phyloP scores from a whole-genome alignment of 2,329 filamentous ascomycete species.

The Eutypella sp. region DNA sequence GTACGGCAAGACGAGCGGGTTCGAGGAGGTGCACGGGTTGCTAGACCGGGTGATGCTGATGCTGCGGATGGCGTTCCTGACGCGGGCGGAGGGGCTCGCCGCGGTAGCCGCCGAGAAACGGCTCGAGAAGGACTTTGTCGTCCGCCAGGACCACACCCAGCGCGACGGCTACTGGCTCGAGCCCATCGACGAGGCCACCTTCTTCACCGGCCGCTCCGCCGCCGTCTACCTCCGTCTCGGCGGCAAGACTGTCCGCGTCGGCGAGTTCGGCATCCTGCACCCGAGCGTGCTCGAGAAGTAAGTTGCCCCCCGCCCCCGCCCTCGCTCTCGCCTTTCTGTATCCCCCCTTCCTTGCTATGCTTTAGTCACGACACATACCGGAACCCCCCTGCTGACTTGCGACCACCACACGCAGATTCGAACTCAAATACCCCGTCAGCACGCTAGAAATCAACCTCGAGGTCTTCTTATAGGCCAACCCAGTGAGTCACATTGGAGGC shows the following conservation, averaged over 20 bases:
- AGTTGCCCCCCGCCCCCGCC: background rate
- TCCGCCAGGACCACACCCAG: conserved; percentile 49
- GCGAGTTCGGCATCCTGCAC: conserved; percentile 90
- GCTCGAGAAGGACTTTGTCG: conserved; percentile 41
- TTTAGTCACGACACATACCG: too few species aligned
- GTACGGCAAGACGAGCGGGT: conserved; percentile 91
- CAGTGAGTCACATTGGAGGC: background rate
- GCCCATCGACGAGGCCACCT: conserved; percentile 84
- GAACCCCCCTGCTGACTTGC: conserved; percentile 9
- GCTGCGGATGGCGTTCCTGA: conserved; percentile 79
- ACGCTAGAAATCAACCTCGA: conserved; percentile 93
- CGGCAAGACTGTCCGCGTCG: conserved; percentile 72
- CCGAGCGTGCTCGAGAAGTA: conserved; percentile 81
- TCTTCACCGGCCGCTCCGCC: conserved; percentile 85
- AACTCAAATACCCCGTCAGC: conserved; percentile 70
- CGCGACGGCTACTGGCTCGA: conserved; percentile 88
- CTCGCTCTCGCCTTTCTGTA: conserved; percentile 41
- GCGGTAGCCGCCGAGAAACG: conserved; percentile 36
- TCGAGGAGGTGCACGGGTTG: conserved; percentile 92
- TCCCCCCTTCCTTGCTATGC: background rate
- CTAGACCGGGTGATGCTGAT: conserved; percentile 89
- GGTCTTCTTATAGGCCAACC: conserved; percentile 65
- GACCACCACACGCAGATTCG: conserved; percentile 6
- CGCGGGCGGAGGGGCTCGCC: conserved; percentile 62
- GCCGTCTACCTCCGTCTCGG: conserved; percentile 72